Conservation (phyloP, 2,329 filamentous ascomycete genomes). For the Botrytis medusae region DNA sequence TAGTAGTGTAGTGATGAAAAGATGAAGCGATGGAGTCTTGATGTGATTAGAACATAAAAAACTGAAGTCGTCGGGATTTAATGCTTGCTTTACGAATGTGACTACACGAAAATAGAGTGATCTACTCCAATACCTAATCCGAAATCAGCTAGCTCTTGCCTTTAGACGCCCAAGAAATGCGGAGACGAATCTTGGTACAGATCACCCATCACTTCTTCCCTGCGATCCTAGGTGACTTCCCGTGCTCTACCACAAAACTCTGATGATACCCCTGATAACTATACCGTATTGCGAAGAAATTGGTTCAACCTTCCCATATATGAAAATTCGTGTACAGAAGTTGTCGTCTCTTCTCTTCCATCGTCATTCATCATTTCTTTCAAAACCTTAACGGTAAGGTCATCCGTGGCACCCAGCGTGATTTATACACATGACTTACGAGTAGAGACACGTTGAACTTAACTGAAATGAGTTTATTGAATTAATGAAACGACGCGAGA, state of each 20-base stretch:
- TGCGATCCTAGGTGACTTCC: neutral
- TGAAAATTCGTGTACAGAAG: neutral
- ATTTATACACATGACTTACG: neutral
- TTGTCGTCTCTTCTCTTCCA: neutral
- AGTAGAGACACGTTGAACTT: neutral
- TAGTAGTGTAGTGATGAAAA: neutral
- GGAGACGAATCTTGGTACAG: constrained; percentile 14
- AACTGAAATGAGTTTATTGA: neutral
- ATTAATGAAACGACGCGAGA: neutral
- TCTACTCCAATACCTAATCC: neutral
- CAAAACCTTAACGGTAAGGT: neutral
- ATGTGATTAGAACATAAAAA: neutral
- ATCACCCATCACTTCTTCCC: neutral
- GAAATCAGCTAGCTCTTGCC: constrained; percentile 4
- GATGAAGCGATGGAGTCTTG: neutral
- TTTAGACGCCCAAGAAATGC: constrained; percentile 10
- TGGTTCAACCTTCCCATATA: neutral
- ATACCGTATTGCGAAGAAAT: too few species aligned
- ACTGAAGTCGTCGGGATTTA: neutral
- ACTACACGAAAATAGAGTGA: neutral
- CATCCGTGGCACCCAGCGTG: neutral
- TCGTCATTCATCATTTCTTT: neutral
- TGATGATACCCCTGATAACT: neutral
- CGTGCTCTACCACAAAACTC: neutral
- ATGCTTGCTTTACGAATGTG: constrained; percentile 5